These are phyloP conservation scores for Carex myosuroides DNA, from an alignment of 176 grass and related monocot genomes.

Conservation along the genomic window DNA sequence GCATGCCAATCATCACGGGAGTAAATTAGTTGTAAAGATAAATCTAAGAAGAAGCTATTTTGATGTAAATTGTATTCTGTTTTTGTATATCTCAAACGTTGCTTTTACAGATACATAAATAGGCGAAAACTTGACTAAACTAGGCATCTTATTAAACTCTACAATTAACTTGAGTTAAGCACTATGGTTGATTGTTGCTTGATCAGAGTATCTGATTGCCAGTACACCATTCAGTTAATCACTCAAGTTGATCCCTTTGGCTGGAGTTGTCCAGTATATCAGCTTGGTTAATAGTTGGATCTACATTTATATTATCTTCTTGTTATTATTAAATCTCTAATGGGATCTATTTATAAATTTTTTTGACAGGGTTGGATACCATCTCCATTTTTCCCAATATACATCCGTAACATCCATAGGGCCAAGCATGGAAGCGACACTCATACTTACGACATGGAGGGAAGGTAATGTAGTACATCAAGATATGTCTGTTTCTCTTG, in stretches of 20 bases:
- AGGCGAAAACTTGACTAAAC: no score
- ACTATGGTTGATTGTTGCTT: no score
- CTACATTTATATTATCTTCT: not conserved
- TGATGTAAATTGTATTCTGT: no score
- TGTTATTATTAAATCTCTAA: not conserved
- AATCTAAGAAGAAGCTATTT: no score
- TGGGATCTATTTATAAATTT: not conserved
- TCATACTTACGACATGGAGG: slow-evolving; percentile 58
- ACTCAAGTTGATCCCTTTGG: no score
- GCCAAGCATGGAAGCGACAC: slow-evolving; percentile 81
- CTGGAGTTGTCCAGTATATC: no score
- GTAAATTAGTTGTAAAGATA: not conserved
- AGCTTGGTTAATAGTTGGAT: not conserved
- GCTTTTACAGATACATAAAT: no score
- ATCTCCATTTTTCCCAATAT: slow-evolving; percentile 62
- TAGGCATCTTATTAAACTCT: no score
- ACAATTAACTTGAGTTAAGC: no score
- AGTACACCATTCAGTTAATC: no score
- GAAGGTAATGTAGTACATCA: slow-evolving; percentile 33
- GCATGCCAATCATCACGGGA: not conserved
- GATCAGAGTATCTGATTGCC: no score
- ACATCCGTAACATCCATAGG: slow-evolving; percentile 76
- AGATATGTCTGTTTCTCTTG: not conserved
- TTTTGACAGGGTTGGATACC: slow-evolving; percentile 56
- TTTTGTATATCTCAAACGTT: no score